These are phyloP conservation scores for Fomitopsis palustris DNA, from an alignment of 1,284 basidiomycete species.

Conservation along the genomic window DNA sequence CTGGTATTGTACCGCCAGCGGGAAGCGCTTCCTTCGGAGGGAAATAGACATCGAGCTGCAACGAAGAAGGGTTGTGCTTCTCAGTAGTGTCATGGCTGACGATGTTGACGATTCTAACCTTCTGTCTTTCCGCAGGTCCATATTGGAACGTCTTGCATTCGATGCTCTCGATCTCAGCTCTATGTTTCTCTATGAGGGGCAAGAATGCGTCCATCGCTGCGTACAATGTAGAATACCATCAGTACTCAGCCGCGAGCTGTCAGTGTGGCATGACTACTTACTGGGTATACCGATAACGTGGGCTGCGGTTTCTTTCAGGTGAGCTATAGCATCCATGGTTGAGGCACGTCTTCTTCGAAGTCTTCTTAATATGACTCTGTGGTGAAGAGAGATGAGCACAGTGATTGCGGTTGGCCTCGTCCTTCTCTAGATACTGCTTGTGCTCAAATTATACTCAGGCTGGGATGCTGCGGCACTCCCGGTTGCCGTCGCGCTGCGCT, in stretches of 20 bases:
- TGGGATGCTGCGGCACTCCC: too few species aligned
- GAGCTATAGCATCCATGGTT: neutral
- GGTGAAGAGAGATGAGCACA: too few species aligned
- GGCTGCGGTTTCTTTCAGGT: neutral
- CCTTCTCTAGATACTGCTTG: too few species aligned
- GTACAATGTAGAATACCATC: neutral
- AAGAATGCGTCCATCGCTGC: constrained; percentile 35
- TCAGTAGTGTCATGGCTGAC: too few species aligned
- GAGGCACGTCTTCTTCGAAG: too few species aligned
- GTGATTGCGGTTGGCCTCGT: too few species aligned
- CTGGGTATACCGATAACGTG: neutral
- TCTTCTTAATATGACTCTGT: too few species aligned
- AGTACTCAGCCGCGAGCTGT: neutral
- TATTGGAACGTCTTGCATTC: constrained; percentile 46
- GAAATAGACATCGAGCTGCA: constrained; percentile 55
- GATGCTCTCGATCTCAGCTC: constrained; percentile 36
- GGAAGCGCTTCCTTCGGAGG: constrained; percentile 30
- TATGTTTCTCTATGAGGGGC: constrained; percentile 38
- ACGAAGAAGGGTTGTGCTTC: too few species aligned
- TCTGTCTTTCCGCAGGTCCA: too few species aligned
- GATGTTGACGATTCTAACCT: too few species aligned
- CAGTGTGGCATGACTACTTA: neutral
- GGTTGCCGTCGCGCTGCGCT: too few species aligned
- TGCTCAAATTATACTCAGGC: too few species aligned
- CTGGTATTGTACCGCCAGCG: constrained; percentile 34